Percentiles rank a stretch among this genome's conserved stretches.
Conservation (phyloP, 805 yeast genomes). For the Naumovozyma dairenensis region DNA sequence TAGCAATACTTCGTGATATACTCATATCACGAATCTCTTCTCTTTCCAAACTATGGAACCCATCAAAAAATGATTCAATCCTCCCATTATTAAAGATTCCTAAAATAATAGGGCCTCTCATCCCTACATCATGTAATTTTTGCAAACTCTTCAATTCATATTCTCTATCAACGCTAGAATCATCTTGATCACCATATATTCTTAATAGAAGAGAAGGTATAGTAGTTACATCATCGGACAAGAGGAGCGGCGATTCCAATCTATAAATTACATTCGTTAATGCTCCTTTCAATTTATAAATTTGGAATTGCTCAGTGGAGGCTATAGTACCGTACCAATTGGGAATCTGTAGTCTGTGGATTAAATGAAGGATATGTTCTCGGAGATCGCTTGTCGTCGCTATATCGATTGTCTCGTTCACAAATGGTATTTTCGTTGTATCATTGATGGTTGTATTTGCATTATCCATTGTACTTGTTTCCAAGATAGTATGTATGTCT, state of each 20-base stretch:
- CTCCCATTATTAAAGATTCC: slow-evolving; percentile 87
- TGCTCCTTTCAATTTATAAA: slow-evolving; percentile 71
- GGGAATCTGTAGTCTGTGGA: too few species aligned
- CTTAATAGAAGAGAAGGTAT: slow-evolving; percentile 54
- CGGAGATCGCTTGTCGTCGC: too few species aligned
- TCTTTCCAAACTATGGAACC: slow-evolving; percentile 63
- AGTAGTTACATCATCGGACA: too few species aligned
- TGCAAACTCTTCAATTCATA: slow-evolving; percentile 59
- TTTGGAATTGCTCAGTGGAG: slow-evolving; percentile 1
- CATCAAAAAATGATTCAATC: slow-evolving; percentile 77
- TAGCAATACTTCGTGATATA: slow-evolving; percentile 67
- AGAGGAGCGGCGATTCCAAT: too few species aligned
- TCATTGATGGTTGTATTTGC: too few species aligned
- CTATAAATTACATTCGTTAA: slow-evolving; percentile 80
- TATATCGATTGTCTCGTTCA: too few species aligned
- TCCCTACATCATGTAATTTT: slow-evolving; percentile 45
- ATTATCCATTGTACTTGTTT: too few species aligned
- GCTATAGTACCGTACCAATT: too few species aligned
- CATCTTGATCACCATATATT: slow-evolving; percentile 80
- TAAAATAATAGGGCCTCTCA: slow-evolving; percentile 36
- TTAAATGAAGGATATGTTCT: too few species aligned
- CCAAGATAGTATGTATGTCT: too few species aligned
- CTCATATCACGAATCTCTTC: slow-evolving; percentile 59
- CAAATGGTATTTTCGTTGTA: too few species aligned
- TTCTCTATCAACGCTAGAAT: slow-evolving; percentile 70